Evolutionary conservation across 2,329 filamentous ascomycete species (phyloP).

Genomic region (Myriosclerotinia duriaeana): DNA sequence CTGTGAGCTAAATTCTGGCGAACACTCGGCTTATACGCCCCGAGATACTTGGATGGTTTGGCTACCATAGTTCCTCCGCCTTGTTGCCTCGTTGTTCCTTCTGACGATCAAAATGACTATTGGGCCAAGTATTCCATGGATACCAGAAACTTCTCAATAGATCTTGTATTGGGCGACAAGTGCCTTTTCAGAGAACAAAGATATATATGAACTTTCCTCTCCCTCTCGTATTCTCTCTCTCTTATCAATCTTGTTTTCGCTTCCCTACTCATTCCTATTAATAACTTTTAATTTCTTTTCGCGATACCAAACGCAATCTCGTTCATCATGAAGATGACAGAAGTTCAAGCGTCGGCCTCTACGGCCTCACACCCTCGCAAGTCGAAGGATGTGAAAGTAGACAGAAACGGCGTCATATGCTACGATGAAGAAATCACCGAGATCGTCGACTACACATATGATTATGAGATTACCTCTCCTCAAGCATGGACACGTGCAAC

Average conservation of each 20-base stretch:
- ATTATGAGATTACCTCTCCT: conserved; percentile 24
- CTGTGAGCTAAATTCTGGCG: neutral
- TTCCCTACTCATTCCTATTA: neutral
- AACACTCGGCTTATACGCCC: neutral
- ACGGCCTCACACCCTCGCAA: conserved; percentile 7
- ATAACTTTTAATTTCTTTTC: neutral
- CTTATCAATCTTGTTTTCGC: neutral
- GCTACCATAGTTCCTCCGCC: neutral
- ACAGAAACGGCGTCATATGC: neutral
- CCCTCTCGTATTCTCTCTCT: neutral
- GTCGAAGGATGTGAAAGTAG: neutral
- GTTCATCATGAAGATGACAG: conserved; percentile 22
- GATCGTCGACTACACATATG: conserved; percentile 31
- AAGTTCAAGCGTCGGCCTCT: conserved; percentile 12
- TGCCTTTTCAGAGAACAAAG: neutral
- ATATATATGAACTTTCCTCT: neutral
- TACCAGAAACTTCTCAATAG: neutral
- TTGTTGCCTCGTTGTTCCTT: neutral
- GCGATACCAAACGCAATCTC: neutral
- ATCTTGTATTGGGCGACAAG: neutral
- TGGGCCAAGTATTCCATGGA: conserved; percentile 12
- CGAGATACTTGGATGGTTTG: neutral
- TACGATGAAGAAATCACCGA: conserved; percentile 30
- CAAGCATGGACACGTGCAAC: conserved; percentile 26
- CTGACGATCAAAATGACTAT: conserved; percentile 1